Conservation (phyloP, 2,329 filamentous ascomycete genomes). For the Hypoxylon sp. region DNA sequence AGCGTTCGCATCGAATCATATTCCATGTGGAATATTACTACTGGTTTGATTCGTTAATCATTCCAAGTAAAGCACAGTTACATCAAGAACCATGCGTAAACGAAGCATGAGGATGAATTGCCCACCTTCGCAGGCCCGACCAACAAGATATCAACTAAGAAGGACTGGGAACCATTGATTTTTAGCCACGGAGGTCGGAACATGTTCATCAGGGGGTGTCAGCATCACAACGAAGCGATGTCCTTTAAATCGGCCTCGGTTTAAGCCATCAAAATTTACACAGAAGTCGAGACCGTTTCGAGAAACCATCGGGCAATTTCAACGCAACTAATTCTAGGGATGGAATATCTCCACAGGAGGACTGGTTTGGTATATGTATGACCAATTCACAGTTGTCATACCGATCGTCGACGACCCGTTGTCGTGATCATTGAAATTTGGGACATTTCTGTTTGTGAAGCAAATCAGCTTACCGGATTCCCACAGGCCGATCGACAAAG, state of each 20-base stretch:
- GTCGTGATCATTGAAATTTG: neutral
- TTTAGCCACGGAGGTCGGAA: neutral
- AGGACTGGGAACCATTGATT: neutral
- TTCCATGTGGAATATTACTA: slow-evolving; percentile 6
- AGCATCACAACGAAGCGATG: neutral
- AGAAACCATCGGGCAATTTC: neutral
- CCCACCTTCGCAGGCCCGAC: slow-evolving; percentile 2
- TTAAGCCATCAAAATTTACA: neutral
- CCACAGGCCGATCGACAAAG: neutral
- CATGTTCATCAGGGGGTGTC: neutral
- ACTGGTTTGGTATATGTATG: neutral
- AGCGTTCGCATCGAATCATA: slow-evolving; percentile 30
- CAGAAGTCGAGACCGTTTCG: neutral
- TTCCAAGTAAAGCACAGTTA: slow-evolving; percentile 22
- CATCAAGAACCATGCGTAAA: slow-evolving; percentile 12
- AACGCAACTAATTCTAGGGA: neutral
- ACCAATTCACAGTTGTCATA: neutral
- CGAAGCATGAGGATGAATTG: neutral
- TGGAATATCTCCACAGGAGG: neutral
- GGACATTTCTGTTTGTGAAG: neutral
- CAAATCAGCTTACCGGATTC: neutral
- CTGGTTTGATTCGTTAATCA: slow-evolving; percentile 22
- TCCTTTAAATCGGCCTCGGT: neutral
- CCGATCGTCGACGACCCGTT: neutral
- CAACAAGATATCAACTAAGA: slow-evolving; percentile 2